Percentiles rank a stretch among this genome's conserved stretches.
Conservation (phyloP, 495 filamentous ascomycete species). For the Penicillium robsamsonii region DNA sequence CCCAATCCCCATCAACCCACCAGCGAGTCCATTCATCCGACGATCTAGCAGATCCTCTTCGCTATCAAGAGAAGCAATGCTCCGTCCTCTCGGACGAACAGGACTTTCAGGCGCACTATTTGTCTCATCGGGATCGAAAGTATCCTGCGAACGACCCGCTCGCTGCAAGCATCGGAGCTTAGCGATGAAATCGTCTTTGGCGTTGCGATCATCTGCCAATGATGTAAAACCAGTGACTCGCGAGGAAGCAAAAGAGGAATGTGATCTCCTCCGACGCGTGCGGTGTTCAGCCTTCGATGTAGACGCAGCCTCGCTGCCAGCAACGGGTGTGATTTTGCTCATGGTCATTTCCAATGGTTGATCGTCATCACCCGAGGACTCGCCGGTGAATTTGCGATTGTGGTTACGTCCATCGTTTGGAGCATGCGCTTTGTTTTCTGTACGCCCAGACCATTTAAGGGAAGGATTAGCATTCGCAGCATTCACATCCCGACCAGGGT, state of each 20-base stretch:
- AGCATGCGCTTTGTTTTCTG: neutral
- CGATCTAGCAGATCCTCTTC: slow-evolving; percentile 80
- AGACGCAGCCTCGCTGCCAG: slow-evolving; percentile 5
- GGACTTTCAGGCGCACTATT: slow-evolving; percentile 30
- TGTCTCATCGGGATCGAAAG: slow-evolving; percentile 19
- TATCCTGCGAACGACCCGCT: slow-evolving; percentile 10
- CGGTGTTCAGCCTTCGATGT: slow-evolving; percentile 7
- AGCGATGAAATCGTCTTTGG: slow-evolving; percentile 25
- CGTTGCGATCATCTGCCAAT: slow-evolving; percentile 6
- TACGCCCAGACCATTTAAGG: neutral
- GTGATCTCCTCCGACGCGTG: slow-evolving; percentile 17
- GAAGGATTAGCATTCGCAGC: neutral
- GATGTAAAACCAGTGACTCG: slow-evolving; percentile 15
- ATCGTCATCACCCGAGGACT: slow-evolving; percentile 79
- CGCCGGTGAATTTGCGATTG: slow-evolving; percentile 45
- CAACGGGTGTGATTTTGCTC: slow-evolving; percentile 28
- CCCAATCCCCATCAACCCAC: slow-evolving; percentile 68
- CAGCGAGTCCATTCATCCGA: slow-evolving; percentile 80
- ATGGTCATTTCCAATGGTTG: slow-evolving; percentile 76
- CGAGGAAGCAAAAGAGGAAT: slow-evolving; percentile 21
- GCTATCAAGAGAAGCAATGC: slow-evolving; percentile 72
- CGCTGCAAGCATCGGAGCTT: slow-evolving; percentile 26
- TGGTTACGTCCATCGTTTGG: slow-evolving; percentile 30
- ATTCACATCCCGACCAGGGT: slow-evolving; percentile 8
- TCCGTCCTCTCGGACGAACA: slow-evolving; percentile 44